Base-by-base conservation (phyloP, 1,139 yeast species). In the Yamadazyma atlantica region DNA sequence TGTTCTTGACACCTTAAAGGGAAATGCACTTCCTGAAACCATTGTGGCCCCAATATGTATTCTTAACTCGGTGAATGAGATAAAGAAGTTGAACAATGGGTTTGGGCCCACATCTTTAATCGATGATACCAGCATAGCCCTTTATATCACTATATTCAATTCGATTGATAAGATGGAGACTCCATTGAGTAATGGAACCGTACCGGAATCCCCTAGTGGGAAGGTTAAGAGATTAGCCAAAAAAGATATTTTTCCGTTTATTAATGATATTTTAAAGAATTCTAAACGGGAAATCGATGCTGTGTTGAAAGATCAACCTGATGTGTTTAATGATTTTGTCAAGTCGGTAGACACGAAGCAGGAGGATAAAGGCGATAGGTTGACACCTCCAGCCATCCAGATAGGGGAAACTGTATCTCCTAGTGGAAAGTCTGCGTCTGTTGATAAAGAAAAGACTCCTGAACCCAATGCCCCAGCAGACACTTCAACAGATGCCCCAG, bases 21-120 rank as follows among this genome's bases (percentile, higher is more conserved):
- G 14, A 49, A 55, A 3, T 64, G 67, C 9, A 56, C 44, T 64
- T 5, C 64, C 71, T 0, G 46, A 54, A 10, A 54, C 50, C 5
- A 39, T 64, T 26, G 58, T 64, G 35, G 55, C 66, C 0, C 37
- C 39, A 21, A 49, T 78, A 4, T 68, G 73, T 37, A 61, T 77
- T 30, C 55, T 85, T 17, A 66, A 65, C 45, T 81, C 80, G 25
- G 64, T 81, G 2, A 72, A 75, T 12, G 92, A 84, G 38, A 69
- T 85, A 54, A 74, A 87, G 44, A 77, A 85, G 41, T 67, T 83
- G 55, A 87, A 88, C 43, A 85, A 82, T 53, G 95, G 95, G 0
- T 83, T 82, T 55, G 92, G 90, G 0, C 82, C 95, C 0, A 85
- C 95, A 0, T 83, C 92, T 0, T 64, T 78, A 21, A 75, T 85